A percentile compares a stretch with the other conserved stretches of the same genome.
phyloP scores from a whole-genome alignment of 495 filamentous ascomycete species.

The Durotheca rogersii region DNA sequence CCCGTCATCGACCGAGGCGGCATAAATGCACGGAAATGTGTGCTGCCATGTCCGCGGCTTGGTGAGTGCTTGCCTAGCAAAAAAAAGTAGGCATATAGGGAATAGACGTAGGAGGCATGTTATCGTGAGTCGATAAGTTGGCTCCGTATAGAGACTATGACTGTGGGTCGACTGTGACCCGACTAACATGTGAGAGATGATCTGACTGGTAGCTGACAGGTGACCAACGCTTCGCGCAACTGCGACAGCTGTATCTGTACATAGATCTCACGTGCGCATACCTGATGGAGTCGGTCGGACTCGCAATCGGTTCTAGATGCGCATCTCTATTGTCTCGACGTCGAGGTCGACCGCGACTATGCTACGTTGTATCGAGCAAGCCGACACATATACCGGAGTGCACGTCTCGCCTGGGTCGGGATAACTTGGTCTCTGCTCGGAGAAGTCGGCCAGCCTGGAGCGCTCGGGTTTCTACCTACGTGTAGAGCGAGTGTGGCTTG shows the following conservation, averaged over 20 bases:
- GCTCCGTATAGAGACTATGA: conserved; percentile 5
- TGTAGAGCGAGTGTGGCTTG: conserved; percentile 24
- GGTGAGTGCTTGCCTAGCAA: no score
- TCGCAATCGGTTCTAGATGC: conserved; percentile 18
- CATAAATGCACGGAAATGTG: no score
- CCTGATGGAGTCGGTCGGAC: no score
- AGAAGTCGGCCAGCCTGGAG: no score
- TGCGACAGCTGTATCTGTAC: conserved; percentile 1
- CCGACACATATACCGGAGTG: neutral
- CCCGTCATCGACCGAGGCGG: no score
- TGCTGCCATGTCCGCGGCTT: no score
- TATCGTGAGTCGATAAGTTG: neutral
- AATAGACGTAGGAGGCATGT: no score
- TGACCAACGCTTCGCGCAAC: conserved; percentile 21
- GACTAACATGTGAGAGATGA: conserved; percentile 34
- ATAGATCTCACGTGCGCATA: conserved; percentile 25
- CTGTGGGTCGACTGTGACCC: conserved; percentile 25
- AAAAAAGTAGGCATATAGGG: no score
- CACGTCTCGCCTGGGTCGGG: no score
- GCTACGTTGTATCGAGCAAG: neutral
- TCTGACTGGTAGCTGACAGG: conserved; percentile 30
- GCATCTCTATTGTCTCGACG: conserved; percentile 3
- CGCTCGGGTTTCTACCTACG: no score
- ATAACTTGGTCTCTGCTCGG: no score
- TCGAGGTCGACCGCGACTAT: neutral